Conservation (phyloP, 257 asterid species). For the Solanum clarkiae region DNA sequence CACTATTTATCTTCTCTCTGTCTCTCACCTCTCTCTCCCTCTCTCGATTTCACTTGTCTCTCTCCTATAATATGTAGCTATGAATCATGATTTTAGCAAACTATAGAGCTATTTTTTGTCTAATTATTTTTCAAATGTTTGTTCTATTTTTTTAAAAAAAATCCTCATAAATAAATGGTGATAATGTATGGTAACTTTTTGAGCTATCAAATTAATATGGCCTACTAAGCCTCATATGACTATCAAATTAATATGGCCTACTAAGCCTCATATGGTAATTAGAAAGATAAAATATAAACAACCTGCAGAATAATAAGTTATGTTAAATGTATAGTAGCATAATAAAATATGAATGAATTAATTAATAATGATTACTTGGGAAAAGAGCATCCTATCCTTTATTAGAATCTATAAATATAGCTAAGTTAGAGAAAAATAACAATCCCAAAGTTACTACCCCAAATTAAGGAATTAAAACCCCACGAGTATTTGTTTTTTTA, state of each 20-base stretch:
- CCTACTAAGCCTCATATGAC: neutral
- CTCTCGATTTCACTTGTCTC: too few species aligned
- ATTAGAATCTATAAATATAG: neutral
- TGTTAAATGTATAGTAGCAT: neutral
- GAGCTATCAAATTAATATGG: neutral
- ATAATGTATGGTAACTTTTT: neutral
- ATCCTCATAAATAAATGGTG: neutral
- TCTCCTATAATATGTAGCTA: too few species aligned
- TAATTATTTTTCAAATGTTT: too few species aligned
- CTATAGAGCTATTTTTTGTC: too few species aligned
- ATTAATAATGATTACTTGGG: neutral
- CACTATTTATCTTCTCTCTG: too few species aligned
- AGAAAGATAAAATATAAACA: neutral
- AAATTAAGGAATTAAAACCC: slow-evolving; percentile 52
- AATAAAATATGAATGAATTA: neutral
- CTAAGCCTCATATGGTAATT: neutral
- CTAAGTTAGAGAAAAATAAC: neutral
- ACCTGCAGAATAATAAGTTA: neutral
- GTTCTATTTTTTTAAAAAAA: too few species aligned
- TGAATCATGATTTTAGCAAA: too few species aligned
- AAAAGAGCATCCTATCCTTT: neutral
- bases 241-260: neutral
- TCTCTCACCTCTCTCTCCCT: too few species aligned
- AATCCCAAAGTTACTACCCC: slow-evolving; percentile 26
- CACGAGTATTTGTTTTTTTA: slow-evolving; percentile 27